These are phyloP conservation scores for Neonectria faginata DNA, from an alignment of 2,329 filamentous ascomycete genomes.

Conservation along the genomic window DNA sequence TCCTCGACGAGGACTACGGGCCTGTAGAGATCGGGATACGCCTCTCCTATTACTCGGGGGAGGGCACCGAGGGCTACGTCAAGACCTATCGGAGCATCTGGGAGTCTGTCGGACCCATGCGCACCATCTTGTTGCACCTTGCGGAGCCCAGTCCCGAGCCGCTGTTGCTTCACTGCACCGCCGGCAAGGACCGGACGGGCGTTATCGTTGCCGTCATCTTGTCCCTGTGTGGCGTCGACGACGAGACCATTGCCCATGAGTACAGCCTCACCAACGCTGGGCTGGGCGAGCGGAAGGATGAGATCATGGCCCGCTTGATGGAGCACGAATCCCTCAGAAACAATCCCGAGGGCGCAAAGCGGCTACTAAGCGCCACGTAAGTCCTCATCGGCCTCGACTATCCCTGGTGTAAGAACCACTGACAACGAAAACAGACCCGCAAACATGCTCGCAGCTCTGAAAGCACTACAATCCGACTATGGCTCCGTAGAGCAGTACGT, in stretches of 20 bases:
- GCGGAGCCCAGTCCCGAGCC: constrained; percentile 57
- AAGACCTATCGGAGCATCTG: constrained; percentile 73
- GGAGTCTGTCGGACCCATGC: constrained; percentile 63
- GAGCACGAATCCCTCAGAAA: constrained; percentile 62
- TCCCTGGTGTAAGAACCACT: not conserved
- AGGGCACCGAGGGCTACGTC: constrained; percentile 70
- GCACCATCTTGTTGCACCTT: constrained; percentile 66
- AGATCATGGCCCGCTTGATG: constrained; percentile 63
- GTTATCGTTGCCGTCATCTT: constrained; percentile 76
- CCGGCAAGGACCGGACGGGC: constrained; percentile 82
- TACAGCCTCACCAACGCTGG: constrained; percentile 76
- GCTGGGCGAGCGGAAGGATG: constrained; percentile 63
- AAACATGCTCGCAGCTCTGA: constrained; percentile 61
- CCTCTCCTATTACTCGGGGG: constrained; percentile 68
- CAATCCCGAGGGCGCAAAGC: constrained; percentile 57
- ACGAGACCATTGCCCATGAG: constrained; percentile 71
- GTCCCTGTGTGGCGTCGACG: constrained; percentile 70
- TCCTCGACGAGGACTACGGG: constrained; percentile 68
- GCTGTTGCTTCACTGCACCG: constrained; percentile 78
- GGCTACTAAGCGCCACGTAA: constrained; percentile 59
- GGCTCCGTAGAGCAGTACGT: constrained; percentile 75
- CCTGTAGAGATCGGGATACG: constrained; percentile 72
- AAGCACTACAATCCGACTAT: constrained; percentile 69
- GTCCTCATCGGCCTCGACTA: constrained; percentile 22
- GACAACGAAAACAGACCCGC: constrained; percentile 52